Evolutionary conservation across 179 eudicot genomes (phyloP).

Genomic region (Camellia oleifera): DNA sequence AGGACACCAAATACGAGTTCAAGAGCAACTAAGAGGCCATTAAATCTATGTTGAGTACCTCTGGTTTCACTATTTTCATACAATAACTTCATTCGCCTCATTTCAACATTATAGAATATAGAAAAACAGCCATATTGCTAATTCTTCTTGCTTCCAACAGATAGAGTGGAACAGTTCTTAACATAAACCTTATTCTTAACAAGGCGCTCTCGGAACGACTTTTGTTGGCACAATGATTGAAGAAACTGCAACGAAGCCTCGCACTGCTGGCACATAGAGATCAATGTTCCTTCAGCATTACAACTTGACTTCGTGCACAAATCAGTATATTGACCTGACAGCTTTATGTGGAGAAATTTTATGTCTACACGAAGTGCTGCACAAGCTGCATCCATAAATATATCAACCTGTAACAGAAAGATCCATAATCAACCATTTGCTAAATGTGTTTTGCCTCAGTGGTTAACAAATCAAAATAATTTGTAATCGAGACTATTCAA

Average conservation of each 20-base stretch:
- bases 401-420: slow-evolving; percentile 62
- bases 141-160: neutral
- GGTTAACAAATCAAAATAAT: neutral
- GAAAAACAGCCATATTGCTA: neutral
- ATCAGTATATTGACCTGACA: slow-evolving; percentile 46
- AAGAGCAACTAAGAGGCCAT: neutral
- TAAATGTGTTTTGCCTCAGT: neutral
- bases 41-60: slow-evolving; percentile 3
- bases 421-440: slow-evolving; percentile 9
- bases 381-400: slow-evolving; percentile 74
- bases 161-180: neutral
- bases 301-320: slow-evolving; percentile 27
- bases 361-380: slow-evolving; percentile 70
- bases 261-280: slow-evolving; percentile 74
- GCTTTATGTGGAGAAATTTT: slow-evolving; percentile 53
- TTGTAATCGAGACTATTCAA: neutral
- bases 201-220: slow-evolving; percentile 73
- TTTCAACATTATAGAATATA: neutral
- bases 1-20: slow-evolving; percentile 1
- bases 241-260: slow-evolving; percentile 94
- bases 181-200: slow-evolving; percentile 69
- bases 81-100: neutral
- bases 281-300: slow-evolving; percentile 44
- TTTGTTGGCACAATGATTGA: slow-evolving; percentile 75
- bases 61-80: neutral